Evolutionary conservation across 805 yeast genomes (phyloP), one percentile per base, ranked within the genome.

Genomic region (Komagataella pastoris): DNA sequence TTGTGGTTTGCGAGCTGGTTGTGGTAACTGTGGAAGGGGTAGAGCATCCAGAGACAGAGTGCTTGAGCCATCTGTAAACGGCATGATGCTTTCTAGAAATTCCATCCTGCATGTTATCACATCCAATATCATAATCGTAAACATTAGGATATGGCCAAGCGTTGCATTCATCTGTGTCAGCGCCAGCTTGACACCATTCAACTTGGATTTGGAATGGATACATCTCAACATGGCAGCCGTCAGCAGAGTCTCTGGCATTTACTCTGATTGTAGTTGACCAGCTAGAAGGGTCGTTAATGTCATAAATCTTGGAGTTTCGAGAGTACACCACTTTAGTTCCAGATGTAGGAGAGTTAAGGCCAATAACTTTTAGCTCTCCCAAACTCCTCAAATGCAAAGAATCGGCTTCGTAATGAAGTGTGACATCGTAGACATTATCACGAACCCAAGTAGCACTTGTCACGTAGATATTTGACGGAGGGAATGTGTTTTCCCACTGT

Each of bases 171-270:
- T 30, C 40, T 8, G 40, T 30, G 14, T 30, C 40, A 30, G 40
- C 40, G 14, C 40, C 40, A 2, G 40, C 40, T 30, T 30, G 40
- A 30, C 40, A 58, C 60, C 67, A 65, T 17, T 65, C 65, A 47
- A 56, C 63, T 46, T 65, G 67, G 48, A 65, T 58, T 55, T 63
- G 65, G 57, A 63, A 63, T 8, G 55, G 40, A 7, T 63, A 61
- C 53, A 60, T 56, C 56, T 63, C 58, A 7, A 53, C 51, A 23
- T 49, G 36, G 24, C 56, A 55, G 18, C 54, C 55, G 19, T 44
- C 48, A 6, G 23, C 47, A 17, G 50, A 30, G 3, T 30, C 40
- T 30, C 5, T 49, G 48, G 61, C 66, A 14, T 57, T 54, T 8
- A 64, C 60, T 43, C 57, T 55, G 48, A 65, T 57, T 4, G 57